Base-by-base conservation (phyloP, 768 basidiomycete species). In the Tephrocybe sp. region DNA sequence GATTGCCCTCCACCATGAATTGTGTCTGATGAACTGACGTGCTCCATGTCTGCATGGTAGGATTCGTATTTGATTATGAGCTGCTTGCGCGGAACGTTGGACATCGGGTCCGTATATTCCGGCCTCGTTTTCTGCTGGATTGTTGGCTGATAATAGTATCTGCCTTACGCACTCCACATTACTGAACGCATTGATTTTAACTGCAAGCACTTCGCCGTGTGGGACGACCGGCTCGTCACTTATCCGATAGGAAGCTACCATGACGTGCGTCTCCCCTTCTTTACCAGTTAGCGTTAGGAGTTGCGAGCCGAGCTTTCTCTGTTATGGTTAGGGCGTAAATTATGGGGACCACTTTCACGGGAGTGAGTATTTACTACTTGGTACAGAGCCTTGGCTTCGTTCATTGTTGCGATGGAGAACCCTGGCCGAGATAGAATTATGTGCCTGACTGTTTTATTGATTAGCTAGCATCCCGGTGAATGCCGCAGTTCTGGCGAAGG, bases 191-290 rank as follows among this genome's bases (percentile, higher is more conserved):
- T 12, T 41, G 37, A 43, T 42, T 26, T 12, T 11, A 15, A 36
- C 28, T 27, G 19, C 25, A 27, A 69, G 56, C 80, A 89, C 61
- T 84, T 80, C 52, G 82, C 76, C 1, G 70, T 89, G 16, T 84
- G 84, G 83, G 83, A 87, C 56, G 80, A 86, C 64, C 77, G 78
- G 63, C 73, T 67, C 53, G 64, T 77, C 19, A 69, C 69, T 2
- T 70, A 65, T 47, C 52, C 63, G n/a, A 53, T 58, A 26, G 68
- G 68, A 46, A 60, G 46, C 18, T 64, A 60, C 46, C 67, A 66
- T 49, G 52, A 68, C 47, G 68, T 64, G 43, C 37, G 61, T 57
- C 27, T 11, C 5, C 26, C 37, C 42, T 36, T 46, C 35, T 44
- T 24, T 47, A 19, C 44, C 42, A 36, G 21, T 35, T 52, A 39